phyloP scores from a whole-genome alignment of 2,329 filamentous ascomycete species.

The Stemphylium vesicarium region DNA sequence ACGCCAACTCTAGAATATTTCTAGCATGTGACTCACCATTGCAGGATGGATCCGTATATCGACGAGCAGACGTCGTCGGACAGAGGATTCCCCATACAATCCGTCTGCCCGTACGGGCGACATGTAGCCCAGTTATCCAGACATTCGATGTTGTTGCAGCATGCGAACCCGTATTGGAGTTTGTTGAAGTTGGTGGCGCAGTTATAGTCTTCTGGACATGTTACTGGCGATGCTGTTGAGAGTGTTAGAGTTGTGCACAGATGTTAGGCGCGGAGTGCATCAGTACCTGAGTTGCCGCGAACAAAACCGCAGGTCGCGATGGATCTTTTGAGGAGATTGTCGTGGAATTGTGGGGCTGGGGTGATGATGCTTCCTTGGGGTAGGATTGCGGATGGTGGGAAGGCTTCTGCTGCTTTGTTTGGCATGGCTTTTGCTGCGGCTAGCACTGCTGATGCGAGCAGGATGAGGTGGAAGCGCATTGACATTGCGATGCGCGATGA shows the following conservation, averaged over 20 bases:
- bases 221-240: slow-evolving; percentile 5
- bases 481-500: neutral
- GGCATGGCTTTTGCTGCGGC: slow-evolving; percentile 2
- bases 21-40: neutral
- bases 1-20: too few species aligned
- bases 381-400: neutral
- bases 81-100: slow-evolving; percentile 5
- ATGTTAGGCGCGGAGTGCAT: neutral
- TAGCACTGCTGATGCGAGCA: neutral
- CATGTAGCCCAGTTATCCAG: slow-evolving; percentile 2
- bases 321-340: slow-evolving; percentile 8
- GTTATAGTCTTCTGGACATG: slow-evolving; percentile 12
- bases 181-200: neutral
- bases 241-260: neutral
- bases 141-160: slow-evolving; percentile 14
- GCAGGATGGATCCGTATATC: slow-evolving; percentile 6
- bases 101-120: slow-evolving; percentile 1
- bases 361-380: slow-evolving; percentile 7
- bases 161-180: neutral
- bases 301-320: slow-evolving; percentile 13
- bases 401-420: neutral
- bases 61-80: neutral
- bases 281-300: slow-evolving; percentile 13
- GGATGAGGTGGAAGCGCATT: neutral
- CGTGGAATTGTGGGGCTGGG: slow-evolving; percentile 1